A percentile compares a stretch with the other conserved stretches of the same genome.
These are phyloP conservation scores for Aureobasidium subglaciale DNA, from an alignment of 2,329 filamentous ascomycete genomes.

Conservation along the genomic window DNA sequence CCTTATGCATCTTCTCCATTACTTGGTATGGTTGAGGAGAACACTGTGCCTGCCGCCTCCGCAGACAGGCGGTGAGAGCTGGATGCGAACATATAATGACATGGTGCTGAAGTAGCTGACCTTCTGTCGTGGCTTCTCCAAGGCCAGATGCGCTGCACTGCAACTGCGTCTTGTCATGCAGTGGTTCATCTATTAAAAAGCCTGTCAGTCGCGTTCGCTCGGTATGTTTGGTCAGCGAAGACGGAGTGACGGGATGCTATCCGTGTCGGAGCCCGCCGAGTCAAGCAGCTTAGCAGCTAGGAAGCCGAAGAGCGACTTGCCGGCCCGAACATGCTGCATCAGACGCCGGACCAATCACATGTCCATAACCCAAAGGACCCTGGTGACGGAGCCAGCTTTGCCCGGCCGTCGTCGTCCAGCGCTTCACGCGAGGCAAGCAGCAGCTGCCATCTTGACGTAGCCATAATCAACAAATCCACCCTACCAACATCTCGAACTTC, in stretches of 20 bases:
- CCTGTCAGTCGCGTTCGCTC: too few species aligned
- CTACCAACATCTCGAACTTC: neutral
- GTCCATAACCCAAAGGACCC: neutral
- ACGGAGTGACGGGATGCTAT: neutral
- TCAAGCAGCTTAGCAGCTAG: neutral
- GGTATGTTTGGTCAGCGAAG: neutral
- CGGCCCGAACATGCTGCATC: neutral
- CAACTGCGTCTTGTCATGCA: too few species aligned
- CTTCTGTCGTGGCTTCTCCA: too few species aligned
- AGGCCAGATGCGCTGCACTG: too few species aligned
- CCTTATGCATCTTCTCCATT: neutral
- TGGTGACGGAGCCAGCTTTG: neutral
- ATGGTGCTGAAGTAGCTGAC: too few species aligned
- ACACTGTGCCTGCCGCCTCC: too few species aligned
- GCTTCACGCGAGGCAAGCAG: neutral
- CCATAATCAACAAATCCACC: neutral
- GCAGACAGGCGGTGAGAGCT: too few species aligned
- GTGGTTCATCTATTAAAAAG: too few species aligned
- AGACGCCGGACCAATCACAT: neutral
- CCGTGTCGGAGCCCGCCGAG: conserved; percentile 1
- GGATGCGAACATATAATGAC: too few species aligned
- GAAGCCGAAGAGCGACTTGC: neutral
- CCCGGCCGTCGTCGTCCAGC: neutral
- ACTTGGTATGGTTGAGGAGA: too few species aligned
- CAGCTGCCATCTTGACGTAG: neutral